phyloP scores from a whole-genome alignment of 306 rosid genomes.

The Cucurbita argyrosperma region DNA sequence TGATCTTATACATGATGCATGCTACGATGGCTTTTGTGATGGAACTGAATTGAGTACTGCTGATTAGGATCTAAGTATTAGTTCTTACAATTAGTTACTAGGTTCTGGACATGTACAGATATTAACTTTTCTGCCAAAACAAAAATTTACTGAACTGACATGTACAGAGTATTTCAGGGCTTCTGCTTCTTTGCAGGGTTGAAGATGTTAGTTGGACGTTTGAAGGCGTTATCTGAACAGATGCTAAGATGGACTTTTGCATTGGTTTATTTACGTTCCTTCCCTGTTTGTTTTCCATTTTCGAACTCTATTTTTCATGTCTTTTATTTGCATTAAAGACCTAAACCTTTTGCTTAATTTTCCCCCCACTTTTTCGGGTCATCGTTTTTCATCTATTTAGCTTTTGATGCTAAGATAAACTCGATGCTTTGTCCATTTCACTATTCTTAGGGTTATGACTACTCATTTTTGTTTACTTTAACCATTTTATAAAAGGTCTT shows the following conservation, averaged over 20 bases:
- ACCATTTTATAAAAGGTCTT: neutral
- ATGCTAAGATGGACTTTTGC: neutral
- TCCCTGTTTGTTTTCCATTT: neutral
- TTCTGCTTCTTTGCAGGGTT: conserved; percentile 3
- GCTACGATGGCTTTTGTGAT: conserved; percentile 12
- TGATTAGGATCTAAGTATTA: neutral
- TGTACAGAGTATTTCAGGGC: neutral
- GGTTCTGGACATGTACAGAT: neutral
- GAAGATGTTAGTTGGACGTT: neutral
- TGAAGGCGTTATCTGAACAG: neutral
- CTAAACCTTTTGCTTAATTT: neutral
- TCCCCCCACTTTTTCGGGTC: neutral
- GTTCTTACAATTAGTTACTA: neutral
- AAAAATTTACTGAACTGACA: neutral
- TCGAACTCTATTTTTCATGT: neutral
- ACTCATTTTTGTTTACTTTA: neutral
- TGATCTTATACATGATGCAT: too few relatives aligned
- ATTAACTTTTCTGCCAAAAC: neutral
- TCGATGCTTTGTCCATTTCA: neutral
- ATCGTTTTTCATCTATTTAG: neutral
- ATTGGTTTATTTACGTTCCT: neutral
- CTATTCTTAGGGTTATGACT: neutral
- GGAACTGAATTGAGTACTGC: neutral
- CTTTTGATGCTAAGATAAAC: neutral
- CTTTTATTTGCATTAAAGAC: neutral